Evolutionary conservation across 2,329 filamentous ascomycete genomes (phyloP), one percentile per base, ranked within the genome.

Genomic region (Stachybotrys chlorohalonatus): DNA sequence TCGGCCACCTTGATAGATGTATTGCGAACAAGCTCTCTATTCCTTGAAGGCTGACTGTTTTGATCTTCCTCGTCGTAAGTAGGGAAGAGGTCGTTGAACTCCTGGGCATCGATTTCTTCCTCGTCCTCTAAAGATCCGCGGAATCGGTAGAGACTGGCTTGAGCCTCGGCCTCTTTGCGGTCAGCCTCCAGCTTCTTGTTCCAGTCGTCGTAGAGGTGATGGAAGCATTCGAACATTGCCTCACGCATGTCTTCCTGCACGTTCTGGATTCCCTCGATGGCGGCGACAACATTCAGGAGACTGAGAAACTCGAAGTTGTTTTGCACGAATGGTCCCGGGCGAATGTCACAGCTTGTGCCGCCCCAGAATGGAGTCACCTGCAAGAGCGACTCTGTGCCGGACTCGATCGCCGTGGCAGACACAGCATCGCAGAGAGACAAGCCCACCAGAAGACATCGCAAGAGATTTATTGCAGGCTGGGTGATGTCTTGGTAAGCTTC

Each of bases 401-500:
- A 46, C 8, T 79, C 66, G 31, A 58, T 70, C 67, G 49, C 74
- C 62, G 59, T 82, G 71, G 60, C 80, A 60, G 64, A 74, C 7
- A 63, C 59, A 2, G 68, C 63, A 63, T 73, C 72, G 53, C 77
- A 80, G 45, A 95, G 70, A 1, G 82, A 86, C 36, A 95, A 70
- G 3, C 90, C 92, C 56, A 95, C 75, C 60, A 87, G 83, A 9
- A 97, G 74, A 61, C 89, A 89, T 55, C 87, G 84, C 48, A 97
- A 75, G 59, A 96, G 87, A 53, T 87, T 89, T 49, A 90, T 78
- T 11, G 90, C 80, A 5, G 90, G 92, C 49, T 82, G 77, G 0
- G 87, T 89, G 61, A 97, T 82, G 65, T 99, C 94, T 57, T 90
- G 89, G 63, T 96, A 97, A 13, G 84, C 84, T 46, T 84, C 80